Base-by-base conservation (phyloP, 805 yeast species). In the Naumovozyma baii region DNA sequence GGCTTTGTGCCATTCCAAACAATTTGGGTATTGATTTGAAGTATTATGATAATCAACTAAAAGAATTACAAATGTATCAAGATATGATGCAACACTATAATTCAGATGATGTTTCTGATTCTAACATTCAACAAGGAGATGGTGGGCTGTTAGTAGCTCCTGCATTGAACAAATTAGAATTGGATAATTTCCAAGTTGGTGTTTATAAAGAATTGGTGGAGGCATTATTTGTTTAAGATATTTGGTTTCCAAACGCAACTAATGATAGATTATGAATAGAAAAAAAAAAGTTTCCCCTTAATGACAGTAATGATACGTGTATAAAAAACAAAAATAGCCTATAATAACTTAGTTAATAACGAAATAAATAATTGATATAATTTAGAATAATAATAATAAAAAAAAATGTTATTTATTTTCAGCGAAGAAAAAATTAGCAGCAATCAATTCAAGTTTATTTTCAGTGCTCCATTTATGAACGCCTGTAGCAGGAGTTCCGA, bases 351-450 rank as follows among this genome's bases (percentile, higher is more conserved):
- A 19, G 5, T 19, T 33, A 13, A 18, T 10, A 34, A 15, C 18
- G 10, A 18, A 20, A 15, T 18, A 28, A 36, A 30, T 3, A 22
- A 3, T 29, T 12, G 17, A n/a, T 10, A 14, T 15, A 20, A 30
- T 15, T 33, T 30, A 40, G 14, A 37, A 12, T 14, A 8, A 7
- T 18, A 18, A 10, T 22, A 15, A 26, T 18, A 30, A 7, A 19
- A 22, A 22, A 22, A 22, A 22, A 7, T 22, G 8, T 39, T 45
- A 46, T 30, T 55, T 53, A 38, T 74, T 68, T 65, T 83, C 83
- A n/a, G 95, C 92, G 52, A 70, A 74, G 67, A 85, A 88, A 66
- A 81, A 88, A 68, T 88, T 87, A 43, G 76, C 76, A 12, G 85
- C 87, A 43, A 80, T 70, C 38, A 86, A 77, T 46, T 71, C 70